Evolutionary conservation across 179 eudicot genomes (phyloP).

Genomic region (Monotropa hypopitys): DNA sequence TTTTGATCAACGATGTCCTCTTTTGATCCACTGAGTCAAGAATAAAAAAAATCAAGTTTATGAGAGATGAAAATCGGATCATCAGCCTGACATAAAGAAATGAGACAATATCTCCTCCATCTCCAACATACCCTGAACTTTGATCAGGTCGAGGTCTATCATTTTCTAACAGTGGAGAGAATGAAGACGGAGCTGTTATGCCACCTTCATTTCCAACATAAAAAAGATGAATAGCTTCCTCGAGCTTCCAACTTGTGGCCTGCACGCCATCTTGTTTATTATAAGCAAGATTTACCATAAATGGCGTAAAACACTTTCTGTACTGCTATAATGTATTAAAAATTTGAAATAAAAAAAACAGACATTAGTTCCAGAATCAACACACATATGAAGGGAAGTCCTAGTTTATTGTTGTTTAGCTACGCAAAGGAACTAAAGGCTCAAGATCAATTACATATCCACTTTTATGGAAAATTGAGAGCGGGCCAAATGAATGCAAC

Average conservation of each 20-base stretch:
- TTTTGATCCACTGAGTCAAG: constrained; percentile 28
- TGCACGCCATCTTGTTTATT: constrained; percentile 12
- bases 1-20: constrained; percentile 24
- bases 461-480: constrained; percentile 1
- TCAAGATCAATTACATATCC: neutral
- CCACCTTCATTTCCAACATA: constrained; percentile 76
- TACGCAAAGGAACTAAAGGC: neutral
- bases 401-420: neutral
- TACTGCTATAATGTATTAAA: neutral
- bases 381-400: neutral
- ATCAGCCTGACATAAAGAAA: neutral
- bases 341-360: neutral
- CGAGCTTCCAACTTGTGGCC: constrained; percentile 98
- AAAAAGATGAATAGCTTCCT: constrained; percentile 90
- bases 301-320: neutral
- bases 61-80: neutral
- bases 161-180: constrained; percentile 33
- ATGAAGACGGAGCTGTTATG: constrained; percentile 21
- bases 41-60: constrained; percentile 5
- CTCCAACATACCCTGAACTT: constrained; percentile 35
- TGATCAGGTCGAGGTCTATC: constrained; percentile 22
- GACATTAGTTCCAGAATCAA: neutral
- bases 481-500: neutral
- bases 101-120: neutral
- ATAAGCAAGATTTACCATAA: neutral